These are phyloP conservation scores for Neurospora sp. DNA, from an alignment of 2,329 filamentous ascomycete species.

Conservation along the genomic window DNA sequence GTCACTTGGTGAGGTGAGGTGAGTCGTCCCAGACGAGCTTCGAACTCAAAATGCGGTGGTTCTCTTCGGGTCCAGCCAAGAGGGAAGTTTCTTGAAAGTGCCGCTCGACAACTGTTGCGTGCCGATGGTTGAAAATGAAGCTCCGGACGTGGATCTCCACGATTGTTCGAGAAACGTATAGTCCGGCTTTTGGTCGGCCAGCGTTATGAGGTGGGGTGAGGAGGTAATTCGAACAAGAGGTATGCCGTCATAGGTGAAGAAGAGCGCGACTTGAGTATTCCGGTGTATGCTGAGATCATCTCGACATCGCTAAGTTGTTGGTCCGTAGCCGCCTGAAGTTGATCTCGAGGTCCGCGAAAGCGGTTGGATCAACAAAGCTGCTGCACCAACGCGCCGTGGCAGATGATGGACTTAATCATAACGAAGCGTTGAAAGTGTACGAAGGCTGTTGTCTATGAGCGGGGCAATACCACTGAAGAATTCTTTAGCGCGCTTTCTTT, in stretches of 20 bases:
- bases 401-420: not conserved
- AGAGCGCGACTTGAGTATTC: not conserved
- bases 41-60: not conserved
- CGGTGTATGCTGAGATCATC: not conserved
- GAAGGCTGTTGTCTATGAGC: not conserved
- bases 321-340: not conserved
- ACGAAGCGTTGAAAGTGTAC: not conserved
- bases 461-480: not conserved
- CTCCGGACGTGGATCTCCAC: not conserved
- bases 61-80: not conserved
- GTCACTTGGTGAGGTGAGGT: not conserved
- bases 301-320: not conserved
- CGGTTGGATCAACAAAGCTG: not conserved
- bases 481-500: not conserved
- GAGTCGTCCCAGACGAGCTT: not conserved
- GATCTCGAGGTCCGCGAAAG: not conserved
- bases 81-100: not conserved
- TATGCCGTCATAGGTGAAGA: not conserved
- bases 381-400: not conserved
- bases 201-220: not conserved
- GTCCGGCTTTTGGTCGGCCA: not conserved
- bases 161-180: not conserved
- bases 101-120: not conserved
- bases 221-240: not conserved
- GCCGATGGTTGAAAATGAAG: not conserved